Evolutionary conservation across 192 early-diverging fungal genomes (phyloP).

Genomic region (Rhizoclosmatium globosum): DNA sequence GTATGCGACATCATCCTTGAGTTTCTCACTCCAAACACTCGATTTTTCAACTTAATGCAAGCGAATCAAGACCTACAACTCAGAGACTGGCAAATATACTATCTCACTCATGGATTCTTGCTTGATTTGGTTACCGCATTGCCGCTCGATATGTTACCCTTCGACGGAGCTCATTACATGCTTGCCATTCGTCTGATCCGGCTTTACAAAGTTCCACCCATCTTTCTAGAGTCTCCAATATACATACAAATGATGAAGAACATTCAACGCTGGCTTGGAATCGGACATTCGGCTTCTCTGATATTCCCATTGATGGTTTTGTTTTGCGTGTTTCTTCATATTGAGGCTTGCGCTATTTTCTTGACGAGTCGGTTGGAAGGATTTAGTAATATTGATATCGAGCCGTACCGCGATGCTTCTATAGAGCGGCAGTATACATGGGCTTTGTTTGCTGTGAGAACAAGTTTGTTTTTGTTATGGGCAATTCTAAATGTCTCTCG

Average conservation of each 20-base stretch:
- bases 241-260: not conserved
- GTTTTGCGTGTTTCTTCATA: conserved; percentile 47
- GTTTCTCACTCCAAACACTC: conserved; percentile 14
- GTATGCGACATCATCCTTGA: conserved; percentile 23
- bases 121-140: conserved; percentile 20
- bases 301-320: conserved; percentile 41
- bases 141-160: conserved; percentile 20
- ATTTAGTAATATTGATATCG: conserved; percentile 21
- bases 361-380: conserved; percentile 32
- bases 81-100: conserved; percentile 30
- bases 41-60: conserved; percentile 2
- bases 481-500: conserved; percentile 42
- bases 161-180: not conserved
- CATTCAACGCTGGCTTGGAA: conserved; percentile 27
- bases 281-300: conserved; percentile 44
- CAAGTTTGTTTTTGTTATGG: conserved; percentile 15
- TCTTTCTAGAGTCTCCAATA: conserved; percentile 1
- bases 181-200: not conserved
- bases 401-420: not conserved
- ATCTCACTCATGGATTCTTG: not conserved
- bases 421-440: conserved; percentile 49
- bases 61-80: conserved; percentile 14
- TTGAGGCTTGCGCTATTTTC: conserved; percentile 48
- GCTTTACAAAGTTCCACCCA: conserved; percentile 15
- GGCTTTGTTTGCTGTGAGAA: conserved; percentile 16